phyloP scores from a whole-genome alignment of 139 green algal genomes.

The Haematococcus sp. region DNA sequence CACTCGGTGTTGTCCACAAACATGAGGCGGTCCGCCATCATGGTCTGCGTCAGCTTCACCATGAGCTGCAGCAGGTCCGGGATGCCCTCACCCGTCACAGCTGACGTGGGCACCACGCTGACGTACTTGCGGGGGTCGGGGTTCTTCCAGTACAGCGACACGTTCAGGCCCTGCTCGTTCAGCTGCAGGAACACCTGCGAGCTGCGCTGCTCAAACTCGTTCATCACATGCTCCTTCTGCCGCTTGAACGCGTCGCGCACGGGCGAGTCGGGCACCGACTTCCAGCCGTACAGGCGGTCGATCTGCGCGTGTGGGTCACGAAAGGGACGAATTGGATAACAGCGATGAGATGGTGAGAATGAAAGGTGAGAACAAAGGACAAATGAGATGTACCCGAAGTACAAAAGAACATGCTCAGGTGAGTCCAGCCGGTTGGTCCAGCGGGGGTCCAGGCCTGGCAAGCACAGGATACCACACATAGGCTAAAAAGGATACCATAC shows the following conservation, averaged over 20 bases:
- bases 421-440: too few species aligned
- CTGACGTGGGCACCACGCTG: slow-evolving; percentile 94
- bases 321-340: neutral
- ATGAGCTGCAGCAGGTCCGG: slow-evolving; percentile 91
- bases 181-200: slow-evolving; percentile 53
- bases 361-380: neutral
- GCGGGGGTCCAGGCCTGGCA: too few species aligned
- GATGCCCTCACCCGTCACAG: slow-evolving; percentile 86
- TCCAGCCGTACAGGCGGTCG: slow-evolving; percentile 94
- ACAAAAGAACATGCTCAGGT: too few species aligned
- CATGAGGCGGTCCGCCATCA: slow-evolving; percentile 92
- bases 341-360: neutral
- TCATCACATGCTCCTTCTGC: slow-evolving; percentile 70
- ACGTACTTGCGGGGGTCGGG: slow-evolving; percentile 83
- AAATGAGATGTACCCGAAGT: neutral
- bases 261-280: slow-evolving; percentile 67
- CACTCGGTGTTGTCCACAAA: slow-evolving; percentile 82
- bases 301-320: slow-evolving; percentile 40
- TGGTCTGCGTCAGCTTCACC: slow-evolving; percentile 91
- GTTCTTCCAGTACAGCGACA: slow-evolving; percentile 97
- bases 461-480: too few species aligned
- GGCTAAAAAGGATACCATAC: too few species aligned
- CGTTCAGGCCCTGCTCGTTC: slow-evolving; percentile 90
- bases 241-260: slow-evolving; percentile 73
- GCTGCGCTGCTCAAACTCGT: slow-evolving; percentile 62